Conservation (phyloP, 2,329 filamentous ascomycete genomes). For the Nemania bipapillata region DNA sequence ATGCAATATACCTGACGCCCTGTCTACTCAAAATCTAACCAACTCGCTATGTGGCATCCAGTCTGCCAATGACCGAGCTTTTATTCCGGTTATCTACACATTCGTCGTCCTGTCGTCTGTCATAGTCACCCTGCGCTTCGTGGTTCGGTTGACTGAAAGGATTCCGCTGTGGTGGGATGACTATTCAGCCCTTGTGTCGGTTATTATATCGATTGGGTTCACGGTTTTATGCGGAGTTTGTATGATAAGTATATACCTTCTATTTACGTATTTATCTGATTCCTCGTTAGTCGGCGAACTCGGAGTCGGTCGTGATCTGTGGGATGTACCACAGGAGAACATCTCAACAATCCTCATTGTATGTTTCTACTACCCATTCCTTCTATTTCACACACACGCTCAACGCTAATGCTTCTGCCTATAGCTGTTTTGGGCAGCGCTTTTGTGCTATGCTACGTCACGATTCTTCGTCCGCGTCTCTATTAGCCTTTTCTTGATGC, state of each 20-base stretch:
- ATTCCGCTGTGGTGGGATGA: constrained; percentile 23
- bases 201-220: constrained; percentile 15
- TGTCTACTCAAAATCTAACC: constrained; percentile 21
- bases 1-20: constrained; percentile 18
- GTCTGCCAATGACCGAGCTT: constrained; percentile 1
- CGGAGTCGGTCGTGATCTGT: constrained; percentile 14
- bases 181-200: constrained; percentile 4
- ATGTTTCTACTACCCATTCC: neutral
- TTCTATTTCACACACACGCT: neutral
- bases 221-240: constrained; percentile 15
- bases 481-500: constrained; percentile 23
- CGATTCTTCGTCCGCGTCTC: constrained; percentile 21
- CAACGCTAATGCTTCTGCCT: neutral
- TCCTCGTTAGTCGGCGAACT: neutral
- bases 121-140: constrained; percentile 12
- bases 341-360: constrained; percentile 16
- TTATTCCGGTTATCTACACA: constrained; percentile 7
- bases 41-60: constrained; percentile 17
- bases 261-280: neutral
- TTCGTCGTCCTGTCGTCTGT: constrained; percentile 16
- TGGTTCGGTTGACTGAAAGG: constrained; percentile 15
- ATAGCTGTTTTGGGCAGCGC: constrained; percentile 19
- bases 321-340: constrained; percentile 16
- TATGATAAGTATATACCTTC: neutral
- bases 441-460: constrained; percentile 18